These are phyloP conservation scores for Candida silvatica DNA, from an alignment of 805 yeast genomes.

Conservation along the genomic window DNA sequence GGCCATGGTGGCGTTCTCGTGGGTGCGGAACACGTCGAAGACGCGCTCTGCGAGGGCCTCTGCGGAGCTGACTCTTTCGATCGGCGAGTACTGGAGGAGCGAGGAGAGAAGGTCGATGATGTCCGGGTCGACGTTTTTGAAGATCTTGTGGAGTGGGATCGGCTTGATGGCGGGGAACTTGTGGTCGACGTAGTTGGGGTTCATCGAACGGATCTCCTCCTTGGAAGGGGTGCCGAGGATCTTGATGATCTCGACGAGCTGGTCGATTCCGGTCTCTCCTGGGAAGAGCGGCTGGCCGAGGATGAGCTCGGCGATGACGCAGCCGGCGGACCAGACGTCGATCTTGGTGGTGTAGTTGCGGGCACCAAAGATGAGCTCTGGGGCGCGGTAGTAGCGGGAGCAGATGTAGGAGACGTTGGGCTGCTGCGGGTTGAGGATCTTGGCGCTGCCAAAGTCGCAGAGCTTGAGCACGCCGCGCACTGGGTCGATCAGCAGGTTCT, in stretches of 20 bases:
- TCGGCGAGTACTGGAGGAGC: constrained; percentile 62
- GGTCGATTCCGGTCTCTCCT: constrained; percentile 97
- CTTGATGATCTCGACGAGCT: constrained; percentile 92
- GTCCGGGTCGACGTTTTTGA: constrained; percentile 46
- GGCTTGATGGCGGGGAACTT: constrained; percentile 84
- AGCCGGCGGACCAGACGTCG: constrained; percentile 96
- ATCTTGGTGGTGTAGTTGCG: constrained; percentile 94
- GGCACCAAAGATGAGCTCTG: constrained; percentile 95
- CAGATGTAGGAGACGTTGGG: constrained; percentile 96
- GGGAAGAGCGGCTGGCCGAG: constrained; percentile 97
- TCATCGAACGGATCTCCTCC: constrained; percentile 90
- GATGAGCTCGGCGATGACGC: constrained; percentile 95
- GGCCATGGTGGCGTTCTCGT: constrained; percentile 8
- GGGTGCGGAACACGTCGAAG: constrained; percentile 43
- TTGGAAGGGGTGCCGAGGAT: constrained; percentile 91
- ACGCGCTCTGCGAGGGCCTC: constrained; percentile 43
- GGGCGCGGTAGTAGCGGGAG: constrained; percentile 94
- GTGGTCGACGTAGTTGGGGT: constrained; percentile 95
- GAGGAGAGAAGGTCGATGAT: constrained; percentile 47
- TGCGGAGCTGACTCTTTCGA: constrained; percentile 51
- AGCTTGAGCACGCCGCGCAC: constrained; percentile 75
- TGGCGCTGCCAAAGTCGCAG: constrained; percentile 96
- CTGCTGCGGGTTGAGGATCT: constrained; percentile 79
- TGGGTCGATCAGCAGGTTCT: constrained; percentile 82
- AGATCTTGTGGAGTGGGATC: constrained; percentile 61